phyloP scores from a whole-genome alignment of 768 basidiomycete genomes.

The Trametes villosa region DNA sequence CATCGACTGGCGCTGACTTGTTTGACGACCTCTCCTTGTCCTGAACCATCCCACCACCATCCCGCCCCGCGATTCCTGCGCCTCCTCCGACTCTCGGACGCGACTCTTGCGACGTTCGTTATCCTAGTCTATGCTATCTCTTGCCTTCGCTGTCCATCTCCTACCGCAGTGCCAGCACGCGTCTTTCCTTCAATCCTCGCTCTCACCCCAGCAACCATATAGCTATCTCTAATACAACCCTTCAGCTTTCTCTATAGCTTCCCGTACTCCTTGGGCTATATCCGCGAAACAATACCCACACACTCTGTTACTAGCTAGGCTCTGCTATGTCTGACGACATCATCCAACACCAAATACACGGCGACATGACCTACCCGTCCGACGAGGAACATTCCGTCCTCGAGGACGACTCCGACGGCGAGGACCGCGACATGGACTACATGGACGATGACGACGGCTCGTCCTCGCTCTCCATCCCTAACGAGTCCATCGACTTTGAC shows the following conservation, averaged over 20 bases:
- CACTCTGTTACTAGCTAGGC: background rate
- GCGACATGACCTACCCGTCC: slow-evolving; percentile 53
- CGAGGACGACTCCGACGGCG: slow-evolving; percentile 82
- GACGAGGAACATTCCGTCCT: slow-evolving; percentile 84
- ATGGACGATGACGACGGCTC: slow-evolving; percentile 78
- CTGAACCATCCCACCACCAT: background rate
- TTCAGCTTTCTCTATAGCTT: background rate
- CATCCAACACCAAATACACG: slow-evolving; percentile 52
- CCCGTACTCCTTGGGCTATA: background rate
- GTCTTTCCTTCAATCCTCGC: background rate
- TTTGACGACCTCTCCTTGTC: background rate
- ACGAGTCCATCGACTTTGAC: slow-evolving; percentile 93
- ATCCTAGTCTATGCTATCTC: background rate
- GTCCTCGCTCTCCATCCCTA: slow-evolving; percentile 83
- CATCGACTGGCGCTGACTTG: too few relatives aligned
- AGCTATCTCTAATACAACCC: background rate
- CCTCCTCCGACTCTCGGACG: background rate
- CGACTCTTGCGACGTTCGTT: slow-evolving; percentile 5
- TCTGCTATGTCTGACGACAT: slow-evolving; percentile 46
- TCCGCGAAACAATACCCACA: background rate
- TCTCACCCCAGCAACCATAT: slow-evolving; percentile 8
- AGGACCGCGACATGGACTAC: slow-evolving; percentile 67
- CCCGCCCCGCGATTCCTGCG: background rate
- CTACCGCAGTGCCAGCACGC: slow-evolving; percentile 12
- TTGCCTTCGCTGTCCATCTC: background rate